A percentile compares a stretch with the other conserved stretches of the same genome.
Evolutionary conservation across 441 rosid genomes (phyloP).

Genomic region (Arabidopsis lyrata): DNA sequence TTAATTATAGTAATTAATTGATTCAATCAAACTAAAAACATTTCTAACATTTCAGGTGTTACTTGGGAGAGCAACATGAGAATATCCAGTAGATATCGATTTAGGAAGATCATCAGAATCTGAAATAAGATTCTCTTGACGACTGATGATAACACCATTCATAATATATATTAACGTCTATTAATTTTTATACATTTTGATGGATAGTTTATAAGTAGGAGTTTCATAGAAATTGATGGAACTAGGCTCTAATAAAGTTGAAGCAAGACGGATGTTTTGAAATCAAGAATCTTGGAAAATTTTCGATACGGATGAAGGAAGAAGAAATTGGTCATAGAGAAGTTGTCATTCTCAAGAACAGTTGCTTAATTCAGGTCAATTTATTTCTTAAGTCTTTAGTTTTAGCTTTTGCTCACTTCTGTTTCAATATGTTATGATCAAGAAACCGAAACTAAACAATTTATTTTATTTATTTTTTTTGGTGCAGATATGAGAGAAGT

Average conservation of each 20-base stretch:
- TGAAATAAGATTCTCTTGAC: slow-evolving; percentile 16
- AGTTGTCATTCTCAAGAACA: slow-evolving; percentile 28
- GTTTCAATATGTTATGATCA: slow-evolving; percentile 8
- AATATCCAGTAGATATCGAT: slow-evolving; percentile 41
- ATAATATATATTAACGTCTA: not conserved
- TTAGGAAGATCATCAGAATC: slow-evolving; percentile 37
- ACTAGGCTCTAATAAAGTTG: slow-evolving; percentile 37
- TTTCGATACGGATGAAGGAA: slow-evolving; percentile 38
- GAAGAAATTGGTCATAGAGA: slow-evolving; percentile 26
- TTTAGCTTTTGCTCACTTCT: not conserved
- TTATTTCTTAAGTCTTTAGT: too few relatives aligned
- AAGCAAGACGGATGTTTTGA: slow-evolving; percentile 38
- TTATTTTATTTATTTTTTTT: not conserved
- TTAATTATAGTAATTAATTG: not conserved
- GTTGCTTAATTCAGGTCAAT: slow-evolving; percentile 40
- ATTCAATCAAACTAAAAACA: not conserved
- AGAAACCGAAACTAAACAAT: not conserved
- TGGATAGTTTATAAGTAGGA: not conserved
- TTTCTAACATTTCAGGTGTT: slow-evolving; percentile 32
- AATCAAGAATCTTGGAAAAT: slow-evolving; percentile 37
- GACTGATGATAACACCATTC: slow-evolving; percentile 29
- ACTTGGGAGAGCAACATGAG: slow-evolving; percentile 40
- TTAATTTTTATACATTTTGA: not conserved
- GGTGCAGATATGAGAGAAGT: slow-evolving; percentile 35
- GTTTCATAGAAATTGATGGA: slow-evolving; percentile 5